phyloP scores from a whole-genome alignment of 2,329 filamentous ascomycete species.

The Aspergillus phoenicis region DNA sequence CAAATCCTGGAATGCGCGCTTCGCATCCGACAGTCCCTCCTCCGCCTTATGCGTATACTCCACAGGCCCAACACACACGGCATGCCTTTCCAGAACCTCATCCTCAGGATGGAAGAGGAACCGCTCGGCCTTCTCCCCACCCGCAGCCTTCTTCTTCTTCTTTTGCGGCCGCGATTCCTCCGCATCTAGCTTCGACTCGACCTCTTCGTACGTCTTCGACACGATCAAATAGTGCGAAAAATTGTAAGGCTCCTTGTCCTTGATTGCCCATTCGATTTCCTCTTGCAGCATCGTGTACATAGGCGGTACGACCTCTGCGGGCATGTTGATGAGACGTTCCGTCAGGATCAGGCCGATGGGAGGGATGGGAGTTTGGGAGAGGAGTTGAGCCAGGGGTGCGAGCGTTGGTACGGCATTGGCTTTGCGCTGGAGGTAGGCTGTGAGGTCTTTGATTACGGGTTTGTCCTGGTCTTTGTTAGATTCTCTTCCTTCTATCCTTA shows the following conservation, averaged over 20 bases:
- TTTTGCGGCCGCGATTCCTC: slow-evolving; percentile 63
- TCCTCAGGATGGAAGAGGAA: slow-evolving; percentile 98
- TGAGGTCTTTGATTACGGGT: slow-evolving; percentile 69
- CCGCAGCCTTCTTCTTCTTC: slow-evolving; percentile 63
- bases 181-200: slow-evolving; percentile 75
- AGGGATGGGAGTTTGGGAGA: slow-evolving; percentile 54
- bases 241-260: slow-evolving; percentile 87
- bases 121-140: slow-evolving; percentile 53
- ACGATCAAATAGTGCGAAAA: slow-evolving; percentile 93
- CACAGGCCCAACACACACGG: slow-evolving; percentile 69
- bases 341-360: slow-evolving; percentile 86
- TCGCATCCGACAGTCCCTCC: slow-evolving; percentile 83
- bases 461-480: slow-evolving; percentile 55
- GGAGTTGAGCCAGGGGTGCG: slow-evolving; percentile 59
- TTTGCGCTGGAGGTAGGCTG: slow-evolving; percentile 68
- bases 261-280: slow-evolving; percentile 83
- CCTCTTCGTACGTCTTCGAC: slow-evolving; percentile 89
- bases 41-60: slow-evolving; percentile 77
- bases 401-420: slow-evolving; percentile 58
- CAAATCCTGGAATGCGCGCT: slow-evolving; percentile 90
- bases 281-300: slow-evolving; percentile 94
- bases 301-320: slow-evolving; percentile 86
- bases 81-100: slow-evolving; percentile 79
- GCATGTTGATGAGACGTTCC: slow-evolving; percentile 94
- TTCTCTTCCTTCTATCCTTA: too few species aligned